Percentiles rank a stretch among this genome's conserved stretches.
Conservation (phyloP, 768 basidiomycete species). For the Naganishia friedmannii region DNA sequence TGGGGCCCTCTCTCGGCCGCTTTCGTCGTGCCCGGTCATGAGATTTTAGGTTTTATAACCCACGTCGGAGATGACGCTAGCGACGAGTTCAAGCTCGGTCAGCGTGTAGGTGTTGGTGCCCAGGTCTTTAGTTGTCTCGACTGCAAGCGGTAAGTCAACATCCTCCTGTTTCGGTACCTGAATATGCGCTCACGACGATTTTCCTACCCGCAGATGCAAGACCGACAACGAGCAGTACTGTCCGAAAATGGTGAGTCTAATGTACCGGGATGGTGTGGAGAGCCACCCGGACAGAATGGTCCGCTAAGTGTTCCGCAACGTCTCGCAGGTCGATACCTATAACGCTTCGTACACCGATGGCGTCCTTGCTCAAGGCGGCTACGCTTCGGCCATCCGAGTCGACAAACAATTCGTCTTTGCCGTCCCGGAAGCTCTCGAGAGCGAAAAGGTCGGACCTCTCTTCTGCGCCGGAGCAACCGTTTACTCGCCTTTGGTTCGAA, state of each 20-base stretch:
- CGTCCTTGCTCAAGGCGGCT: slow-evolving; percentile 50
- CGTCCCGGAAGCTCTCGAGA: slow-evolving; percentile 50
- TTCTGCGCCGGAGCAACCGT: slow-evolving; percentile 53
- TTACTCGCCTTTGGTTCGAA: slow-evolving; percentile 54
- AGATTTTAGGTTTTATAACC: slow-evolving; percentile 60
- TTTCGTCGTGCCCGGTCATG: slow-evolving; percentile 55
- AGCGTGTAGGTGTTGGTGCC: slow-evolving; percentile 60
- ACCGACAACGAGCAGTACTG: slow-evolving; percentile 62
- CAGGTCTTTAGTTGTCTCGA: slow-evolving; percentile 60
- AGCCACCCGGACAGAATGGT: no score
- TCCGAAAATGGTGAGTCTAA: slow-evolving; percentile 40
- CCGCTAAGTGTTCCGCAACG: no score
- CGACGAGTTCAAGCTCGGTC: slow-evolving; percentile 59
- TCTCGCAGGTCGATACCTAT: slow-evolving; percentile 46
- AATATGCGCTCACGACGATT: background rate
- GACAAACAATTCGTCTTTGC: slow-evolving; percentile 47
- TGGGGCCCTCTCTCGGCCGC: slow-evolving; percentile 50
- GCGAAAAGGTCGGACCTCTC: slow-evolving; percentile 49
- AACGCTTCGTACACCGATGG: slow-evolving; percentile 46
- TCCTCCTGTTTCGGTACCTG: background rate
- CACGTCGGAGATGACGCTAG: slow-evolving; percentile 61
- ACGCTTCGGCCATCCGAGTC: slow-evolving; percentile 49
- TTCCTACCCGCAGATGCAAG: slow-evolving; percentile 51
- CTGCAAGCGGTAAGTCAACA: slow-evolving; percentile 50
- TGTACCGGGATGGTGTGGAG: no score